A percentile compares a stretch with the other conserved stretches of the same genome.
phyloP scores from a whole-genome alignment of 2,329 filamentous ascomycete species.

The Mollisiaceae sp. region DNA sequence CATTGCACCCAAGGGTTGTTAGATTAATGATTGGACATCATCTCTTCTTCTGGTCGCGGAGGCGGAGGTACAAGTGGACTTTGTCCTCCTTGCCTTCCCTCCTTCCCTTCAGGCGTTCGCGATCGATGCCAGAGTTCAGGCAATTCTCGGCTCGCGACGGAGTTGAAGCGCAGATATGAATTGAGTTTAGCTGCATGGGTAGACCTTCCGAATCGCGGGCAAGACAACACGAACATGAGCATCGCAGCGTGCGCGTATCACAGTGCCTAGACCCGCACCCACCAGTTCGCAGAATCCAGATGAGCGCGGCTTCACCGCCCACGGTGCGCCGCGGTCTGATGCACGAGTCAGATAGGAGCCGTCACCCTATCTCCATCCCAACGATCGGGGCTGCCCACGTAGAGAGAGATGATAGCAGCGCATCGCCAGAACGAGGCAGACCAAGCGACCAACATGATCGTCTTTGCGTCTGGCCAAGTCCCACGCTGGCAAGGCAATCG shows the following conservation, averaged over 20 bases:
- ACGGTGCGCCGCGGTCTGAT: conserved; percentile 7
- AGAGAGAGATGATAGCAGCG: neutral
- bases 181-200: conserved; percentile 26
- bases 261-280: neutral
- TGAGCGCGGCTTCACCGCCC: conserved; percentile 8
- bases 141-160: conserved; percentile 6
- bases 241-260: neutral
- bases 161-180: conserved; percentile 10
- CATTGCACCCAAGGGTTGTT: conserved; percentile 2
- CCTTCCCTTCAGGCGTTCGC: neutral
- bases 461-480: neutral
- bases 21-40: conserved; percentile 13
- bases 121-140: conserved; percentile 4
- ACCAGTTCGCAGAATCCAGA: neutral
- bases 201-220: conserved; percentile 16
- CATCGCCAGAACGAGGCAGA: conserved; percentile 6
- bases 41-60: conserved; percentile 14
- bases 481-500: conserved; percentile 1
- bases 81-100: neutral
- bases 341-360: conserved; percentile 9
- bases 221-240: conserved; percentile 3
- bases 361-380: neutral
- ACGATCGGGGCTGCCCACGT: neutral
- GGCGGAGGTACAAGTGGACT: conserved; percentile 8
- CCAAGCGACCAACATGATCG: neutral